Conservation (phyloP, 202 grass and related monocot species). For the Saccharum hybrid region DNA sequence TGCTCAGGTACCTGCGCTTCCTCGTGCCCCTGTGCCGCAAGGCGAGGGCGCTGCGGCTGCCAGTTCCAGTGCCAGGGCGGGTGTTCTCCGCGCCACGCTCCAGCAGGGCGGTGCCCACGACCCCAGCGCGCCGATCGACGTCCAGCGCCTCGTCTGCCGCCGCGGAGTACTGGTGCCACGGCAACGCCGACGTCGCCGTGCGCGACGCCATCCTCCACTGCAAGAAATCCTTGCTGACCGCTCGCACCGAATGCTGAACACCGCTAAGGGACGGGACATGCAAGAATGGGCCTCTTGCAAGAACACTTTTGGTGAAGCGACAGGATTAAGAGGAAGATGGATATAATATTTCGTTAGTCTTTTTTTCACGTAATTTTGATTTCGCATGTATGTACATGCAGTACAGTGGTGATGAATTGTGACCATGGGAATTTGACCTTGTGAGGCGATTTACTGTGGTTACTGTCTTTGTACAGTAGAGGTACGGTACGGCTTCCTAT, state of each 20-base stretch:
- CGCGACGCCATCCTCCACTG: constrained; percentile 92
- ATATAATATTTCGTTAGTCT: background rate
- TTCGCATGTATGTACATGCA: constrained; percentile 42
- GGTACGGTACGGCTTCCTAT: background rate
- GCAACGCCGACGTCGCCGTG: constrained; percentile 84
- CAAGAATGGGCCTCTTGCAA: constrained; percentile 14
- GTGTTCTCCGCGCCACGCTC: constrained; percentile 41
- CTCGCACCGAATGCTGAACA: constrained; percentile 3
- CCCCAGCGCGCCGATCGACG: constrained; percentile 37
- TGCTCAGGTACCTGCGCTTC: constrained; percentile 76
- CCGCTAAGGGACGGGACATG: constrained; percentile 42
- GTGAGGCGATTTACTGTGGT: constrained; percentile 35
- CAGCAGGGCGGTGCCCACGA: constrained; percentile 8
- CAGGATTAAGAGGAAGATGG: constrained; percentile 30
- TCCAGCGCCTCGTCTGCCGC: constrained; percentile 47
- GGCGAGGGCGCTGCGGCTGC: constrained; percentile 53
- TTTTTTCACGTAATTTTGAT: constrained; percentile 22
- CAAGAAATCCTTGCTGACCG: constrained; percentile 69
- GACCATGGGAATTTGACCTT: constrained; percentile 44
- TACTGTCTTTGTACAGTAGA: background rate
- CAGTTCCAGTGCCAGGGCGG: constrained; percentile 35
- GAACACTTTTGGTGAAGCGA: background rate
- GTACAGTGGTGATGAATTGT: constrained; percentile 26
- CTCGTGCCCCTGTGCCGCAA: constrained; percentile 77
- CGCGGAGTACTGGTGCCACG: constrained; percentile 69